phyloP scores from a whole-genome alignment of 2,329 filamentous ascomycete genomes.

The Calycina herbarum region DNA sequence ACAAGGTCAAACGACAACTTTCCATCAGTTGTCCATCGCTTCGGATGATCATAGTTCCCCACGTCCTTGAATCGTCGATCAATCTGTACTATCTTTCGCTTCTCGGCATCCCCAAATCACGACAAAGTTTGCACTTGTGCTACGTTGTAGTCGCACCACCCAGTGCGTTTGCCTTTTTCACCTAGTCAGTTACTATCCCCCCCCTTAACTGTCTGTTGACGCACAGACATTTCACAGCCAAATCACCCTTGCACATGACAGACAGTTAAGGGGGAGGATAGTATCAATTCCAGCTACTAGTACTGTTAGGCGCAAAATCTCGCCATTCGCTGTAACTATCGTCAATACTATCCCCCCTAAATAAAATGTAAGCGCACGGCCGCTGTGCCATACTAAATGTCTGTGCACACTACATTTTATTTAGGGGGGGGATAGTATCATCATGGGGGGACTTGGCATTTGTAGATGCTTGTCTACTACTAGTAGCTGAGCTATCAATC shows the following conservation, averaged over 20 bases:
- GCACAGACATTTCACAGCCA: too few relatives aligned
- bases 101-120: constrained; percentile 4
- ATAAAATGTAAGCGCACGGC: too few relatives aligned
- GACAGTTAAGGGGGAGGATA: too few relatives aligned
- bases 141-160: too few relatives aligned
- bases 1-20: neutral
- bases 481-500: neutral
- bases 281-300: neutral
- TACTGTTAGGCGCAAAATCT: neutral
- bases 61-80: constrained; percentile 19
- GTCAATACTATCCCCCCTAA: neutral
- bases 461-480: neutral
- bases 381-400: too few relatives aligned
- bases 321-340: neutral
- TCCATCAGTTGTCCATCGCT: constrained; percentile 9
- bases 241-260: too few relatives aligned
- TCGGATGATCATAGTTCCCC: constrained; percentile 16
- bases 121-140: neutral
- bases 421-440: neutral
- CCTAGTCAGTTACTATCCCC: neutral
- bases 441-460: constrained; percentile 6
- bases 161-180: neutral
- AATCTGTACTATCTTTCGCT: constrained; percentile 12
- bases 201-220: too few relatives aligned
- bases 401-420: too few relatives aligned